phyloP scores from a whole-genome alignment of 768 basidiomycete genomes.

The Termitomyces sp. region DNA sequence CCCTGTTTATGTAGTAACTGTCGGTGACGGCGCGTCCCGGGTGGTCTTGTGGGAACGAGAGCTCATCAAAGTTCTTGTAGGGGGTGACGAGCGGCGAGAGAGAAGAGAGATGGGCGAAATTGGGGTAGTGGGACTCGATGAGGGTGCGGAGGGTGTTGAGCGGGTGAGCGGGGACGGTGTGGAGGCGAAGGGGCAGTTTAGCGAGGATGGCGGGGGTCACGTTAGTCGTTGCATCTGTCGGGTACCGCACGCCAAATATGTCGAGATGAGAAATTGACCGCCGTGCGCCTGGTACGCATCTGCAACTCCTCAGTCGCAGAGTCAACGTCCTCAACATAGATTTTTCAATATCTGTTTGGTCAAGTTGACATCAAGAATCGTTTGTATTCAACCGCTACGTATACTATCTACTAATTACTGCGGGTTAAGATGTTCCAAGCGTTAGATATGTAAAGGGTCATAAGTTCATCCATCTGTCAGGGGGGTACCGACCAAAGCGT shows the following conservation, averaged over 20 bases:
- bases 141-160: constrained; percentile 77
- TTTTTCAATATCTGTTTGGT: constrained; percentile 5
- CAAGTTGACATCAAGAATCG: constrained; percentile 14
- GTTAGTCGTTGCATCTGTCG: constrained; percentile 78
- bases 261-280: constrained; percentile 25
- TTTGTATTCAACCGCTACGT: constrained; percentile 19
- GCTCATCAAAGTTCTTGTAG: constrained; percentile 91
- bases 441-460: constrained; percentile 21
- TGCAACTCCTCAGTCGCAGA: neutral
- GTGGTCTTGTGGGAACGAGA: constrained; percentile 91
- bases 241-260: constrained; percentile 63
- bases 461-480: constrained; percentile 24
- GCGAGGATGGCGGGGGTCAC: constrained; percentile 79
- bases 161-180: constrained; percentile 75
- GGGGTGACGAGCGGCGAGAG: constrained; percentile 89
- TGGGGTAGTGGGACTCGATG: constrained; percentile 79
- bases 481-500: neutral
- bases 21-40: constrained; percentile 88
- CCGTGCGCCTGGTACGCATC: constrained; percentile 2
- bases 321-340: constrained; percentile 2
- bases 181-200: constrained; percentile 72
- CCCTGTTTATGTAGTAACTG: constrained; percentile 91
- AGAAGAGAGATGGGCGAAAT: constrained; percentile 68
- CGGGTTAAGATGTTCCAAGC: constrained; percentile 9
- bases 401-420: constrained; percentile 31